Base-by-base conservation (phyloP, 768 basidiomycete species). In the Panaeolus cyanescens region DNA sequence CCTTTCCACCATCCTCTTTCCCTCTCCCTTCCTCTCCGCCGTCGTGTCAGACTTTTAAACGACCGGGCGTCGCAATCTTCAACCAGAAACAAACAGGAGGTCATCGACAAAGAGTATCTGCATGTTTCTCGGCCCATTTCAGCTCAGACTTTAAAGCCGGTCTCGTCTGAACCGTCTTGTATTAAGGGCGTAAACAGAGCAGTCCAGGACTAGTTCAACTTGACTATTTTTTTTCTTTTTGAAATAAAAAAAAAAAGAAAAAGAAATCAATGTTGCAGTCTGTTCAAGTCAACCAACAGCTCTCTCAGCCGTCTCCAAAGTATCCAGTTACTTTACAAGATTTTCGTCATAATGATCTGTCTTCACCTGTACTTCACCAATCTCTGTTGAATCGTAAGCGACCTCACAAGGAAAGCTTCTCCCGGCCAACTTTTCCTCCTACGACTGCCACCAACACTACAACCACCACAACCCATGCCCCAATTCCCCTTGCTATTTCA, bases 201-300 rank as follows among this genome's bases (percentile, higher is more conserved):
- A 55, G 67, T 60, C 71, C 64, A 67, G 71, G 71, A 56, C 62
- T 62, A 55, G 59, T 22, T 64, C 55, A 62, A 59, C 71, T 37
- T 71, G 68, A 60, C 66, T 71, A 22, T 42, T 17, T 22, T 42
- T 22, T 17, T 42, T 42, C 22, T 22, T 42, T 8, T 42, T 42
- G 12, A 15, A 28, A 50, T 25, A 28, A 28, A 28, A 50, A 20
- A 13, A 28, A 28, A 50, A 20, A 50, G 22, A 28, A 20, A 34
- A 13, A 34, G 33, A 13, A 6, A 65, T 80, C 73, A 75, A 88
- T 88, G 86, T 84, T 87, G 83, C 85, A 86, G 77, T 84, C 80
- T 58, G 68, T 78, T 60, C 77, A 79, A 68, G 75, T 76, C 54
- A 42, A 42, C 39, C 77, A 78, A 25, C 77, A 76, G 67, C 75